Percentiles rank a stretch among this genome's conserved stretches.
Evolutionary conservation across 306 rosid genomes (phyloP).

Genomic region (Cucumis cinereus): DNA sequence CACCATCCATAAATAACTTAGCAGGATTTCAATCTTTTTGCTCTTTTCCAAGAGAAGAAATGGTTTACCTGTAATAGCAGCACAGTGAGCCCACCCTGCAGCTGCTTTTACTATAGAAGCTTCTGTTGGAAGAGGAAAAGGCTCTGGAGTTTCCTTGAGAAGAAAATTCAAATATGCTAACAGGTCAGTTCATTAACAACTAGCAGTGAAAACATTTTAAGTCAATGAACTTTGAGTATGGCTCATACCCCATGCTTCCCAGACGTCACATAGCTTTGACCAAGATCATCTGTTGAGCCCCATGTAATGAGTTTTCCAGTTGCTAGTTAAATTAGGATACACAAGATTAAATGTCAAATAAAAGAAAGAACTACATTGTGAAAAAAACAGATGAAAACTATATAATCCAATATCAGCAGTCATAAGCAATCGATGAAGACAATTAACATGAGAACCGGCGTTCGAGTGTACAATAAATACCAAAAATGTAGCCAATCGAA

Average conservation of each 20-base stretch:
- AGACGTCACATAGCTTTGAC: slow-evolving; percentile 90
- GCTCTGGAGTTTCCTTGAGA: slow-evolving; percentile 80
- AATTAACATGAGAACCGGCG: neutral
- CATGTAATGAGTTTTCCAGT: slow-evolving; percentile 85
- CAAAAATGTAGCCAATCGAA: neutral
- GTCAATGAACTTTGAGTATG: neutral
- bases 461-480: neutral
- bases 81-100: slow-evolving; percentile 96
- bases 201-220: neutral
- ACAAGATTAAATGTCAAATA: neutral
- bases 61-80: slow-evolving; percentile 64
- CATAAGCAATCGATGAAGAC: neutral
- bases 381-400: neutral
- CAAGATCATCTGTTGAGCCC: slow-evolving; percentile 96
- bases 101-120: slow-evolving; percentile 58
- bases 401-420: neutral
- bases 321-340: slow-evolving; percentile 25
- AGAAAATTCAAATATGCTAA: slow-evolving; percentile 14
- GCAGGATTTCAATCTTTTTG: neutral
- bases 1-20: neutral
- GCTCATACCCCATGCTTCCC: slow-evolving; percentile 90
- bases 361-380: neutral
- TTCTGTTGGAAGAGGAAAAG: slow-evolving; percentile 80
- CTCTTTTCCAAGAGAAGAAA: slow-evolving; percentile 10
- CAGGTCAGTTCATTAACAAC: slow-evolving; percentile 11